These are phyloP conservation scores for Jaapia argillacea DNA, from an alignment of 768 basidiomycete species.

Conservation along the genomic window DNA sequence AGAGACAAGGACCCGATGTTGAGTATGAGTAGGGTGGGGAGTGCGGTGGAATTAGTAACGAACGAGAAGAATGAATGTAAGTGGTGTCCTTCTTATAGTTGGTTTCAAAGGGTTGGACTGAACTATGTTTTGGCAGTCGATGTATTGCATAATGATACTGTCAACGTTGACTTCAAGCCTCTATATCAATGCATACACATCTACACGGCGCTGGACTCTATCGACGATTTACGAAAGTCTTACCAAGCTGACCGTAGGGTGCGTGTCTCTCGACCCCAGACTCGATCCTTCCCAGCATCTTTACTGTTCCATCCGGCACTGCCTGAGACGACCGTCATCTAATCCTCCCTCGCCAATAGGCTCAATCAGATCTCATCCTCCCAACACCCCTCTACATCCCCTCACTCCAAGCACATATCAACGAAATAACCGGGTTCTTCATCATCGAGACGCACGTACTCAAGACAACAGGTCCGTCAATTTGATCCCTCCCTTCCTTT, in stretches of 20 bases:
- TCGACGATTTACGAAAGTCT: conserved; percentile 80
- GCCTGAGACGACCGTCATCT: no score
- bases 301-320: neutral
- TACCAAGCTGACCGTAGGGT: conserved; percentile 98
- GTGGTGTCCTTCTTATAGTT: conserved; percentile 18
- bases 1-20: conserved; percentile 80
- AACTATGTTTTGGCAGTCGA: conserved; percentile 57
- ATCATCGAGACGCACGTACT: conserved; percentile 93
- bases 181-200: conserved; percentile 97
- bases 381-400: conserved; percentile 58
- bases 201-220: conserved; percentile 83
- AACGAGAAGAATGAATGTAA: conserved; percentile 93
- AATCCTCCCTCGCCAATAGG: no score
- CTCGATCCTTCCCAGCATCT: neutral
- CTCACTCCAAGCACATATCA: conserved; percentile 66
- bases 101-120: neutral
- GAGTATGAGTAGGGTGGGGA: conserved; percentile 71
- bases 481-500: no score
- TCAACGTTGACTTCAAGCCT: conserved; percentile 89
- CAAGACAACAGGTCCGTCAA: conserved; percentile 73
- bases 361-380: conserved; percentile 94
- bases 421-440: conserved; percentile 96
- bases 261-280: conserved; percentile 7
- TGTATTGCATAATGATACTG: conserved; percentile 82
- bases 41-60: conserved; percentile 84